Conservation (phyloP, 179 eudicot genomes). For the Nepenthes alata region DNA sequence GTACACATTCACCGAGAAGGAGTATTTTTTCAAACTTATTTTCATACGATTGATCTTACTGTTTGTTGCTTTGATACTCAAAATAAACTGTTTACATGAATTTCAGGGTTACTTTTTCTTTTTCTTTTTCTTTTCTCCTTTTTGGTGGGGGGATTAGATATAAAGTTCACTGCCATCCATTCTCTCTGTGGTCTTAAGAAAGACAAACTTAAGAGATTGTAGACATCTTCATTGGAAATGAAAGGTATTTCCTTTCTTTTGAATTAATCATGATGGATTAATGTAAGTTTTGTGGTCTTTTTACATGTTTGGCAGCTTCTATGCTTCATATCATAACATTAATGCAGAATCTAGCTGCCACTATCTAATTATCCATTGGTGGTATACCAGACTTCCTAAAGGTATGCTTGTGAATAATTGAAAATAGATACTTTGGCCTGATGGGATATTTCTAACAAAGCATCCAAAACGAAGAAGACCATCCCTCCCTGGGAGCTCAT, state of each 20-base stretch:
- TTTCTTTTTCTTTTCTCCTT: no score
- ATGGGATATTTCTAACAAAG: conserved; percentile 91
- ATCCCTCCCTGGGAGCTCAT: conserved; percentile 19
- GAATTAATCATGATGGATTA: not conserved
- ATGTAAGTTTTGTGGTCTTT: not conserved
- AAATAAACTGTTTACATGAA: no score
- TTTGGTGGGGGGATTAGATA: no score
- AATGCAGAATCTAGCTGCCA: not conserved
- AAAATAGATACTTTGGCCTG: conserved; percentile 92
- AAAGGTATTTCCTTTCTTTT: not conserved
- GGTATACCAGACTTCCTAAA: not conserved
- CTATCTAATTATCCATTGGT: not conserved
- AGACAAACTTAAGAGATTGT: no score
- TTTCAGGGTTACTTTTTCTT: no score
- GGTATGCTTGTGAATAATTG: not conserved
- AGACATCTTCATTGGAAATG: not conserved
- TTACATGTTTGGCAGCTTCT: not conserved
- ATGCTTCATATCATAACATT: not conserved
- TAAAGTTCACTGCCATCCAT: no score
- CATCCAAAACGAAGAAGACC: conserved; percentile 65
- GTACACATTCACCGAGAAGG: no score
- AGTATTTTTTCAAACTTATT: no score
- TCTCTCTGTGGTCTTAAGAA: no score
- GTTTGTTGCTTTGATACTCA: no score
- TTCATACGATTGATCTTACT: no score